phyloP scores from a whole-genome alignment of 2,329 filamentous ascomycete genomes.

The Verruconis gallopava region DNA sequence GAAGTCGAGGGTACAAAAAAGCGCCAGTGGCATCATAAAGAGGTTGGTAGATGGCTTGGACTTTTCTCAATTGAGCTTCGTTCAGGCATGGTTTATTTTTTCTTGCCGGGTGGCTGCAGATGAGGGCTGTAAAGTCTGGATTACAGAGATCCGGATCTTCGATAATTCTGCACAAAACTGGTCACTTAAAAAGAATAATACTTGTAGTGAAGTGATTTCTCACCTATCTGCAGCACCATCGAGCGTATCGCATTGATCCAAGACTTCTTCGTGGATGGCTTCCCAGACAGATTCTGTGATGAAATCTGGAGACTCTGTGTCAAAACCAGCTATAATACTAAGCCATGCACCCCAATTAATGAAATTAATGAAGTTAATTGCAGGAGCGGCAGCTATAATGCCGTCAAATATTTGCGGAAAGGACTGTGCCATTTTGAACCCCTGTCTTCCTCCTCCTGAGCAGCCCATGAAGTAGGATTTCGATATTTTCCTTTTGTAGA shows the following conservation, averaged over 20 bases:
- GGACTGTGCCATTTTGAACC: slow-evolving; percentile 18
- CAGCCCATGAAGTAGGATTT: slow-evolving; percentile 29
- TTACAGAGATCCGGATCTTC: slow-evolving; percentile 31
- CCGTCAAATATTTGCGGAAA: slow-evolving; percentile 26
- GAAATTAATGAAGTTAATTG: slow-evolving; percentile 30
- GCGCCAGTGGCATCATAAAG: not conserved
- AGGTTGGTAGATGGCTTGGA: not conserved
- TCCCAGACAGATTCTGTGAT: slow-evolving; percentile 28
- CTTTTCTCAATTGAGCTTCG: slow-evolving; percentile 1
- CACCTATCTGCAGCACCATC: slow-evolving; percentile 37
- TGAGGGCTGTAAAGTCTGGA: too few relatives aligned
- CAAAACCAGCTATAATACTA: slow-evolving; percentile 26
- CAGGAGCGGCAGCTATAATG: slow-evolving; percentile 17
- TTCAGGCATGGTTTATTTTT: slow-evolving; percentile 2
- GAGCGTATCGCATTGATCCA: slow-evolving; percentile 37
- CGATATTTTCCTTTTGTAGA: slow-evolving; percentile 26
- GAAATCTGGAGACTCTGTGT: slow-evolving; percentile 24
- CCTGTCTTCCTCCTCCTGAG: slow-evolving; percentile 26
- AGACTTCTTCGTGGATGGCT: slow-evolving; percentile 29
- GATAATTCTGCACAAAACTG: too few relatives aligned
- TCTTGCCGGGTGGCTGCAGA: too few relatives aligned
- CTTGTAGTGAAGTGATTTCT: too few relatives aligned
- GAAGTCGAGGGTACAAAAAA: slow-evolving; percentile 7
- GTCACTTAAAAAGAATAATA: too few relatives aligned
- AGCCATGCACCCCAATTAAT: slow-evolving; percentile 32